Evolutionary conservation across 768 basidiomycete genomes (phyloP), one percentile per base, ranked within the genome.

Genomic region (Naganishia kalamii): DNA sequence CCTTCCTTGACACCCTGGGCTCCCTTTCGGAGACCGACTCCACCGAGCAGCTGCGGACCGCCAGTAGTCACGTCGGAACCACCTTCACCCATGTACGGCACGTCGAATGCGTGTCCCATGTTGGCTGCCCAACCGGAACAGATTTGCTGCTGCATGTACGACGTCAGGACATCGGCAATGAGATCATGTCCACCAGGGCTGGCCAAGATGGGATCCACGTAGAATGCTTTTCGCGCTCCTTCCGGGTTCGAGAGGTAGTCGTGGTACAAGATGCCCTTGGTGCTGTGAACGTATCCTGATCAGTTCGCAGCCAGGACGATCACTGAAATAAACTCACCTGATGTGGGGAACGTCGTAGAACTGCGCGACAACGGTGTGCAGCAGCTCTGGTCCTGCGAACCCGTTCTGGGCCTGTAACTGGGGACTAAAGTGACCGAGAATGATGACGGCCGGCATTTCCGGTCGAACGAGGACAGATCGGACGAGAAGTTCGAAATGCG

Each of bases 331-430:
- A 29, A 23, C 80, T 44, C 49, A 85, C 86, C 84, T 85, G 72
- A 99, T 81, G 75, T 98, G 90, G 0, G 94, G 93, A 29, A 97
- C 85, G 75, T 99, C 96, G 80, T 99, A 99, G 81, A 92, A 98
- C 74, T 93, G 92, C 1, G 96, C 90, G 0, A 97, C 92, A 63
- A 88, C 80, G 69, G 83, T 87, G 77, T 99, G 94, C 82, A 86
- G 86, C 71, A 90, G 85, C 74, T 96, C 93, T 1, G 93, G 88
- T 1, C 94, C 93, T 3, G 85, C 86, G 73, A 89, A 96, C 1
- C 92, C 93, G 71, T 90, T 81, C 23, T 82, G 78, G 40, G 84
- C 81, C 70, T 93, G 89, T 0, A 87, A 74, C 72, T 99, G 92
- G 0, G 93, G 89, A 61, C 85, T 85, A 75, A 97, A 97, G 79